phyloP scores from a whole-genome alignment of 2,329 filamentous ascomycete genomes.

The Diaporthe destruens region DNA sequence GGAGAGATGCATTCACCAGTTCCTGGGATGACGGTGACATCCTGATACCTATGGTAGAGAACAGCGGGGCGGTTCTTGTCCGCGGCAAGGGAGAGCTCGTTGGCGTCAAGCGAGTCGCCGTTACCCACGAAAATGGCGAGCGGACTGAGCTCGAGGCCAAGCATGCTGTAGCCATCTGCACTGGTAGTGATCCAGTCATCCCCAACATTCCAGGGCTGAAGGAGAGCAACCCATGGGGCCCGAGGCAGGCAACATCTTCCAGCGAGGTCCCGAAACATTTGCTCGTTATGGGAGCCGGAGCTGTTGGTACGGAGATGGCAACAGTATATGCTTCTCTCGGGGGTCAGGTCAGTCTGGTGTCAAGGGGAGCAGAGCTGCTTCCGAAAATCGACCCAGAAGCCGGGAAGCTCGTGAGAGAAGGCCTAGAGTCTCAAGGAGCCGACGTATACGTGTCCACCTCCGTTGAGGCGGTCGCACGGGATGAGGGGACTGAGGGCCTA shows the following conservation, averaged over 20 bases:
- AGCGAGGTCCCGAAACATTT: conserved; percentile 1
- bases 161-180: neutral
- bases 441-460: neutral
- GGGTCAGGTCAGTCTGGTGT: neutral
- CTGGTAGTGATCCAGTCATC: neutral
- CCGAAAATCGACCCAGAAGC: neutral
- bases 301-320: conserved; percentile 2
- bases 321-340: conserved; percentile 2
- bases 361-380: neutral
- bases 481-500: neutral
- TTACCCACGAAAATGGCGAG: neutral
- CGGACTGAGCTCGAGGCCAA: neutral
- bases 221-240: conserved; percentile 5
- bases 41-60: neutral
- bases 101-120: conserved; percentile 4
- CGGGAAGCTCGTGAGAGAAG: neutral
- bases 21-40: neutral
- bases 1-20: neutral
- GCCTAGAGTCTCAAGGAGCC: neutral
- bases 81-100: neutral
- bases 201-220: neutral
- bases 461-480: neutral
- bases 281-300: conserved; percentile 1
- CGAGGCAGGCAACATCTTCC: conserved; percentile 8
- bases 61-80: neutral